Conservation (phyloP, 169 alveolate genomes). For the Perkinsus olseni region DNA sequence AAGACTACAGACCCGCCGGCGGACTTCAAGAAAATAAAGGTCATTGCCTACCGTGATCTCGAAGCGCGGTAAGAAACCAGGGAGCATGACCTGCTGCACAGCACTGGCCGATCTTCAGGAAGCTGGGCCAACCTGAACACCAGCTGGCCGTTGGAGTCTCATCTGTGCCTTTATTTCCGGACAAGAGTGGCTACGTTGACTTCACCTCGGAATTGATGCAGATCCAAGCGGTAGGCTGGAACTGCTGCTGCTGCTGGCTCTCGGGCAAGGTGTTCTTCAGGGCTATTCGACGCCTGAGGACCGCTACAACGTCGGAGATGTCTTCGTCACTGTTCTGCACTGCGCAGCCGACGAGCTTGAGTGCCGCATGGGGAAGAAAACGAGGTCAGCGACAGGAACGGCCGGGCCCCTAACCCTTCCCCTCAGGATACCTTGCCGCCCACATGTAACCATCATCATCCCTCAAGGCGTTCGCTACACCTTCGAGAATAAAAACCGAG, state of each 20-base stretch:
- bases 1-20: neutral
- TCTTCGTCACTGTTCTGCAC: neutral
- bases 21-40: neutral
- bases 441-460: neutral
- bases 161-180: neutral
- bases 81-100: no score
- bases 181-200: neutral
- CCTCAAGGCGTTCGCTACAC: neutral
- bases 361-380: neutral
- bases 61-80: neutral
- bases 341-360: neutral
- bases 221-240: neutral
- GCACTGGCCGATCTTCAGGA: neutral
- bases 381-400: neutral
- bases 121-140: neutral
- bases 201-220: neutral
- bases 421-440: neutral
- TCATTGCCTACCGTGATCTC: neutral
- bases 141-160: neutral
- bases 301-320: neutral
- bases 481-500: neutral
- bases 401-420: neutral
- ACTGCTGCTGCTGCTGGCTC: neutral
- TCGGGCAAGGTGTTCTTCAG: neutral
- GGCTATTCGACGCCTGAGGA: neutral